Percentiles rank a stretch among this genome's conserved stretches.
These are phyloP conservation scores for Colletotrichum sp. DNA, from an alignment of 2,329 filamentous ascomycete genomes.

Conservation along the genomic window DNA sequence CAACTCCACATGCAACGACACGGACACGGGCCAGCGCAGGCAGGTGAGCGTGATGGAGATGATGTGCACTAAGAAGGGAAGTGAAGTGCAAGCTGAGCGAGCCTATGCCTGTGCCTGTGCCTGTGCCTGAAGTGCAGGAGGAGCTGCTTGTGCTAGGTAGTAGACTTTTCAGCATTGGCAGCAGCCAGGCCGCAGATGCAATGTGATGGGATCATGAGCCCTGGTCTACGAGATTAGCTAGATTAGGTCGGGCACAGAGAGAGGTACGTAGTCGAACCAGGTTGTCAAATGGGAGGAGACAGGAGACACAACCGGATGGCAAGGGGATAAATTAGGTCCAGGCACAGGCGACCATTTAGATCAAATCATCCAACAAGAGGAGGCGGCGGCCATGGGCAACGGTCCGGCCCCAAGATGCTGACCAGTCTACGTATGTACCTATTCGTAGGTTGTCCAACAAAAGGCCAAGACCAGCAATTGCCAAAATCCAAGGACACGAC, in stretches of 20 bases:
- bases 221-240: constrained; percentile 5
- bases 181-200: neutral
- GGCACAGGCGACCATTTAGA: neutral
- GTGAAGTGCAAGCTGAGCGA: neutral
- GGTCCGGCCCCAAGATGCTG: neutral
- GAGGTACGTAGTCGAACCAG: neutral
- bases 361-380: neutral
- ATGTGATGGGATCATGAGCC: constrained; percentile 14
- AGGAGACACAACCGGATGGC: neutral
- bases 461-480: neutral
- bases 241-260: neutral
- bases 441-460: neutral
- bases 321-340: neutral
- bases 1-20: neutral
- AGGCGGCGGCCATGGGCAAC: neutral
- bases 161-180: neutral
- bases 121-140: neutral
- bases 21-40: constrained; percentile 2
- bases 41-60: neutral
- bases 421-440: neutral
- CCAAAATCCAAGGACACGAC: neutral
- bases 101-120: neutral
- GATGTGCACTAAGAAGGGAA: neutral
- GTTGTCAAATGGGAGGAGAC: neutral
- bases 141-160: neutral